Base-by-base conservation (phyloP, 768 basidiomycete species). In the Chiua virens region DNA sequence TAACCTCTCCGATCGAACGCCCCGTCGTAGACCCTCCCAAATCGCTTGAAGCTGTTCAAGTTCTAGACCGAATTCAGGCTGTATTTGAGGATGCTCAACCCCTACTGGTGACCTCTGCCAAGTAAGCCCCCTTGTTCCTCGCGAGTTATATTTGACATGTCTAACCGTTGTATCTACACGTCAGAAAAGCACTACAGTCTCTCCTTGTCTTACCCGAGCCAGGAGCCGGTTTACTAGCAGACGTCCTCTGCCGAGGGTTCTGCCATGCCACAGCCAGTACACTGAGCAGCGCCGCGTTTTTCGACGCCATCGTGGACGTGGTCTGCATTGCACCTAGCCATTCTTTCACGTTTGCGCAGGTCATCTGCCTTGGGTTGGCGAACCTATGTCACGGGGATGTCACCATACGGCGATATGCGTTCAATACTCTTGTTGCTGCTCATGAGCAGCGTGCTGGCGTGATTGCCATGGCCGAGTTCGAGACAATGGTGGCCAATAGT, bases 341-440 rank as follows among this genome's bases (percentile, higher is more conserved):
- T 61, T 74, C 76, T 42, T 90, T 87, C 65, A 79, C 79, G 5
- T 89, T 92, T 61, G 75, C 83, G 22, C 92, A 96, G 62, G 73
- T 82, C 14, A 78, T 81, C 21, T 92, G 85, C 60, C 75, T 96
- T 14, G 89, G 87, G 3, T 71, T 97, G 18, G 85, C 89, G 18
- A 97, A 97, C 69, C 78, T 98, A 10, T 86, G 89, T 28, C 87
- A 95, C 65, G 79, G 83, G 4, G 75, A 80, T 21, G 55, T 76
- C 8, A 71, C 75, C 18, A 82, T 87, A 42, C 85, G 94, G 11
- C 78, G 79, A n/a, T 80, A 80, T 40, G 87, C 95, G 1, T 89
- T 94, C 67, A 77, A 83, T 56, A 81, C 92, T 60, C 73, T 95
- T 18, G 88, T 89, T 54, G 76, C 78, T 25, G 78, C 87, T 42